phyloP scores from a whole-genome alignment of 768 basidiomycete species.

The Suillus clintonianus region DNA sequence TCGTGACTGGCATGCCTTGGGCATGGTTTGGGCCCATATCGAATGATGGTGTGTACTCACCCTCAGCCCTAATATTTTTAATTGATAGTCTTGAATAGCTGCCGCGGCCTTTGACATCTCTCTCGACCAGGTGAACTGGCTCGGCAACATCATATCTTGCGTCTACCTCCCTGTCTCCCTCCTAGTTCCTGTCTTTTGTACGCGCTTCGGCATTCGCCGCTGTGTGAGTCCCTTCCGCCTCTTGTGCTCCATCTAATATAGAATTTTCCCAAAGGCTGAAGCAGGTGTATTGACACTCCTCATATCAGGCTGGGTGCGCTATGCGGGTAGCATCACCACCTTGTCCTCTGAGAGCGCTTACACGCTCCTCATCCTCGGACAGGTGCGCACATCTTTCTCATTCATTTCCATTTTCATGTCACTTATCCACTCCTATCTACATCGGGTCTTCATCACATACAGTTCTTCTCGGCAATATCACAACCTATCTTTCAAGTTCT shows the following conservation, averaged over 20 bases:
- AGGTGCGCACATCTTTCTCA: constrained; percentile 42
- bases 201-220: constrained; percentile 59
- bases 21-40: constrained; percentile 89
- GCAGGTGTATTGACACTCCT: constrained; percentile 56
- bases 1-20: constrained; percentile 66
- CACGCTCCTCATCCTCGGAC: constrained; percentile 67
- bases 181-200: constrained; percentile 56
- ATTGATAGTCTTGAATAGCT: constrained; percentile 39
- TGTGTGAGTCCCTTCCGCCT: constrained; percentile 48
- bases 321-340: constrained; percentile 62
- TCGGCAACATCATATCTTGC: constrained; percentile 67
- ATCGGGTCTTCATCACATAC: background rate
- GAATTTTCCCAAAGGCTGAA: constrained; percentile 49
- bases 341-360: constrained; percentile 57
- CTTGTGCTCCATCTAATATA: background rate
- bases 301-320: constrained; percentile 75
- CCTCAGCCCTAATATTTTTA: background rate
- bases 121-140: constrained; percentile 76
- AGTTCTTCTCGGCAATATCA: constrained; percentile 65
- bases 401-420: background rate
- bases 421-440: background rate
- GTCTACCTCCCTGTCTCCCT: constrained; percentile 66
- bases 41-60: constrained; percentile 49
- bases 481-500: constrained; percentile 78
- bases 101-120: constrained; percentile 66